These are phyloP conservation scores for Leccinum arenicola DNA, from an alignment of 768 basidiomycete species.

Conservation along the genomic window DNA sequence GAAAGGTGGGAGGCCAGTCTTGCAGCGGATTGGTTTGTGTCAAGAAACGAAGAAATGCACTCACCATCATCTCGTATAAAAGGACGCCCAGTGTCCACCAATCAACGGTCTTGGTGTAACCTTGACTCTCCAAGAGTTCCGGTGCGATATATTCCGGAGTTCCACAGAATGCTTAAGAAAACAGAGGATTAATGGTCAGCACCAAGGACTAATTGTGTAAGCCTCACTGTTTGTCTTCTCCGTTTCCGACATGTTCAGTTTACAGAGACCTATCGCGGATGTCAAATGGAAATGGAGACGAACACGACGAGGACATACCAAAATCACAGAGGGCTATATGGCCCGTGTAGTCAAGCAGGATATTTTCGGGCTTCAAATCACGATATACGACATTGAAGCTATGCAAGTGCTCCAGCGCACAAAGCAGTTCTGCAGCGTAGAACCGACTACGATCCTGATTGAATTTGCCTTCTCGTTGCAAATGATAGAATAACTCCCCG, in stretches of 20 bases:
- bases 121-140: conserved; percentile 92
- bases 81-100: conserved; percentile 99
- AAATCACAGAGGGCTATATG: conserved; percentile 99
- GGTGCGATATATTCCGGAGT: conserved; percentile 99
- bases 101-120: conserved; percentile 97
- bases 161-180: conserved; percentile 81
- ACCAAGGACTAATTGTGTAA: neutral
- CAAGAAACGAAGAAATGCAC: neutral
- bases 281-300: conserved; percentile 4
- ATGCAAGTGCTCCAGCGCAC: conserved; percentile 93
- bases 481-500: conserved; percentile 95
- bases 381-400: conserved; percentile 98
- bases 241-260: conserved; percentile 95
- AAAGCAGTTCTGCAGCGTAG: conserved; percentile 96
- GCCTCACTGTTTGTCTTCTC: conserved; percentile 93
- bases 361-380: conserved; percentile 98
- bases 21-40: conserved; percentile 7
- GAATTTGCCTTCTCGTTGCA: conserved; percentile 96
- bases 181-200: conserved; percentile 3
- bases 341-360: conserved; percentile 93
- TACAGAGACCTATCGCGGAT: conserved; percentile 63
- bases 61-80: conserved; percentile 94
- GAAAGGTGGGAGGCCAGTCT: conserved; percentile 97
- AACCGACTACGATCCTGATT: conserved; percentile 91
- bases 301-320: conserved; percentile 40